Evolutionary conservation across 139 green algal species (phyloP), one percentile per base, ranked within the genome.

Genomic region (Picochlorum sp.): DNA sequence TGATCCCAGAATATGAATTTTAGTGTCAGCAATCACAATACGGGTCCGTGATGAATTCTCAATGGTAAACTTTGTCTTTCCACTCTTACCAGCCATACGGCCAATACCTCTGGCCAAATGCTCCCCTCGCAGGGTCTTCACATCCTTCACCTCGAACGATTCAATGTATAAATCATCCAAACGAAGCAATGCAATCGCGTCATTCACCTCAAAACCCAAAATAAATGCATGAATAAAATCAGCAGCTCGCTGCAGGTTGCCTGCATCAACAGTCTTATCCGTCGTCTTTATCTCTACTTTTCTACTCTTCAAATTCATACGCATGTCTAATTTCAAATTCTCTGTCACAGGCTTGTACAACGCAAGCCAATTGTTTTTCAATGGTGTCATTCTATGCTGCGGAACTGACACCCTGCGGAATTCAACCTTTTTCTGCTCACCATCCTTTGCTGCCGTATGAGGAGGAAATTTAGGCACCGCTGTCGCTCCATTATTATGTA

Each of bases 21-120:
- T 80, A 15, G 85, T 96, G 78, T 99, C 94, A 3, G 94, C 94
- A 59, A 99, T 72, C 56, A 98, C 94, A 52, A 99, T 92, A 26
- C 94, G 81, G 20, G 94, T 98, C 28, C 84, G 83, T 16, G 94
- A 97, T 4, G 92, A 81, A 67, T 99, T 99, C 79, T 99, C 94
- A 34, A 99, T 95, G 4, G 94, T 96, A 80, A 96, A 99, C 72
- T 96, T 97, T 31, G 94, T 98, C 84, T 97, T 98, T 62, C 94
- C 94, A 56, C 77, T 85, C 79, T 97, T 98, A 37, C 94, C 94
- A 4, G 92, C 86, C 23, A 98, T 60, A 0, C 93, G 82, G 1
- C 91, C 94, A 47, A 99, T 98, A 54, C 82, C 87, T 4, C 94
- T 75, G 2, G 91, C 94, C 52, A 99, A 61, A 78, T 99, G 94